These are phyloP conservation scores for Neurospora sp. DNA, from an alignment of 495 filamentous ascomycete species.

Conservation along the genomic window DNA sequence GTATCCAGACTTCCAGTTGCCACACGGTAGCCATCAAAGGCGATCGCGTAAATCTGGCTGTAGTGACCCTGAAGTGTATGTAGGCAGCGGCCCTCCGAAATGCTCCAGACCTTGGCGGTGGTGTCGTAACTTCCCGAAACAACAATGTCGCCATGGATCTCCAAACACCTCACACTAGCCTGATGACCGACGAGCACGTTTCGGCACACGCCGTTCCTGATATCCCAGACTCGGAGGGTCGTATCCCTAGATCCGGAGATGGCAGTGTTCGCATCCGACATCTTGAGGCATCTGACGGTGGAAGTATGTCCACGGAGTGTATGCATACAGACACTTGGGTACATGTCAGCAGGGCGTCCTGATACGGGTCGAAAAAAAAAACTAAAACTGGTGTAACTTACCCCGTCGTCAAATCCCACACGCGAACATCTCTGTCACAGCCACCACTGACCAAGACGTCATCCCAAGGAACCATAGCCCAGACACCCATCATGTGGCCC, in stretches of 20 bases:
- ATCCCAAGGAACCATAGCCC: conserved; percentile 98
- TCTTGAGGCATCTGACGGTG: conserved; percentile 93
- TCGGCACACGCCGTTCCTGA: conserved; percentile 71
- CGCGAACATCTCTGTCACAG: conserved; percentile 91
- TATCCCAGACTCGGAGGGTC: conserved; percentile 90
- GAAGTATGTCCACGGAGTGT: conserved; percentile 89
- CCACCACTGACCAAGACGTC: conserved; percentile 93
- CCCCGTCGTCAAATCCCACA: conserved; percentile 96
- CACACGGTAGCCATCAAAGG: conserved; percentile 85
- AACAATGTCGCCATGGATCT: conserved; percentile 89
- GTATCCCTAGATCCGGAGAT: conserved; percentile 96
- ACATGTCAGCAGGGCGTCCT: conserved; percentile 10
- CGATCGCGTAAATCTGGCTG: conserved; percentile 97
- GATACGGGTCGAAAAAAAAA: not conserved
- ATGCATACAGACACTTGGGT: conserved; percentile 56
- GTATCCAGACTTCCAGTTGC: conserved; percentile 97
- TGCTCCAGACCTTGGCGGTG: conserved; percentile 94
- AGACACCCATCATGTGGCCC: conserved; percentile 97
- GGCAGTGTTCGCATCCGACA: conserved; percentile 85
- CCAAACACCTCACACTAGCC: conserved; percentile 90
- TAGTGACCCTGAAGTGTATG: conserved; percentile 90
- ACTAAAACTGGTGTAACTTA: conserved; percentile 32
- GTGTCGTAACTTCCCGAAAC: conserved; percentile 97
- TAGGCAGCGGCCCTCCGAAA: conserved; percentile 82
- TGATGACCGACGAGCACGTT: conserved; percentile 94